Conservation (phyloP, 257 asterid species). For the Avicennia marina region DNA sequence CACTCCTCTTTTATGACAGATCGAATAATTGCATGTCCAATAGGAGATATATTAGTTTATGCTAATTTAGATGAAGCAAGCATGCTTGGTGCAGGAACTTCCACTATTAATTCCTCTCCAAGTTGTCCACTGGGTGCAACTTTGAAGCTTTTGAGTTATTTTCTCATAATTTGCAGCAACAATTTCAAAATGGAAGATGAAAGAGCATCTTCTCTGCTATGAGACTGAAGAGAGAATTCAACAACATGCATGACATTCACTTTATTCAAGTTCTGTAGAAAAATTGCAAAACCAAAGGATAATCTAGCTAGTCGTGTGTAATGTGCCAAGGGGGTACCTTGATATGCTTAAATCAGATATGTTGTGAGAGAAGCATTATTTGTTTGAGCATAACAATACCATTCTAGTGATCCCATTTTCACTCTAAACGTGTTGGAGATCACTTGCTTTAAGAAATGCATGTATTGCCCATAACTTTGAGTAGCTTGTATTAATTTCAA, state of each 20-base stretch:
- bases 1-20: neutral
- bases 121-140: neutral
- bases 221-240: conserved; percentile 1
- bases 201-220: neutral
- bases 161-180: neutral
- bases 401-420: neutral
- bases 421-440: neutral
- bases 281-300: conserved; percentile 4
- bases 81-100: too few species aligned
- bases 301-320: neutral
- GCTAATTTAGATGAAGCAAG: too few species aligned
- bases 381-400: neutral
- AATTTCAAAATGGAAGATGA: neutral
- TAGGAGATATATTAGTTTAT: too few species aligned
- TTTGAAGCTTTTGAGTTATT: neutral
- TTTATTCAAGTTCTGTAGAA: neutral
- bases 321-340: conserved; percentile 14
- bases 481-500: too few species aligned
- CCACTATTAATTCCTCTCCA: neutral
- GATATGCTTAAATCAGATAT: neutral
- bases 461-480: neutral
- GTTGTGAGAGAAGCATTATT: neutral
- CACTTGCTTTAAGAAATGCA: neutral
- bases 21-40: neutral
- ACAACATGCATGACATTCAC: neutral